phyloP scores from a whole-genome alignment of 2,329 filamentous ascomycete genomes.

The Rutstroemia sydowiana region DNA sequence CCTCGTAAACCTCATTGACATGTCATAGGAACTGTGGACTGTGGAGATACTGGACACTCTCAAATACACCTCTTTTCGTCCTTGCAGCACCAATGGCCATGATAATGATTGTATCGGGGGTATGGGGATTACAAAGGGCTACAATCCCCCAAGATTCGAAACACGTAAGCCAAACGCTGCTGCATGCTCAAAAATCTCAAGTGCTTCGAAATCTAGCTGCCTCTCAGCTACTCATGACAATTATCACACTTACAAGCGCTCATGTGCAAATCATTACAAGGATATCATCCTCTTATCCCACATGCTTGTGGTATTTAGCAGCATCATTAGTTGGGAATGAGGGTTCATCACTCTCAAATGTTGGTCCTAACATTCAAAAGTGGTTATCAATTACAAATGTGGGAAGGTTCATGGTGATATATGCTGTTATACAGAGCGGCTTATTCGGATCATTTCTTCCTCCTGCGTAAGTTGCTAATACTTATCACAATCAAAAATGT shows the following conservation, averaged over 20 bases:
- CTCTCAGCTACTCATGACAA: slow-evolving; percentile 64
- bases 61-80: slow-evolving; percentile 81
- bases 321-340: slow-evolving; percentile 10
- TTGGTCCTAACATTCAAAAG: background rate
- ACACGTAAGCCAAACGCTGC: background rate
- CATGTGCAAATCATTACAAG: slow-evolving; percentile 93
- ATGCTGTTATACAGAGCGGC: slow-evolving; percentile 73
- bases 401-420: slow-evolving; percentile 63
- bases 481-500: no score
- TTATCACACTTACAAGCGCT: slow-evolving; percentile 68
- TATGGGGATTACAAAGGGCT: slow-evolving; percentile 31
- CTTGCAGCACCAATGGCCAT: slow-evolving; percentile 72
- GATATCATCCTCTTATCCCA: slow-evolving; percentile 76
- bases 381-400: slow-evolving; percentile 3
- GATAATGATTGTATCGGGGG: slow-evolving; percentile 57
- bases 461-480: slow-evolving; percentile 54
- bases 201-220: slow-evolving; percentile 48
- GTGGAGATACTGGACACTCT: slow-evolving; percentile 80
- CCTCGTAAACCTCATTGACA: background rate
- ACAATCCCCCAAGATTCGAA: background rate
- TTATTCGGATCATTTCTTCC: slow-evolving; percentile 88
- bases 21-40: slow-evolving; percentile 72
- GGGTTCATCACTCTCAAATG: background rate
- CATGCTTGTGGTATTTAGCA: slow-evolving; percentile 87
- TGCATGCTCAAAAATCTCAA: slow-evolving; percentile 4